A percentile compares a stretch with the other conserved stretches of the same genome.
Evolutionary conservation across 208 protist genomes (phyloP).

Genomic region (Leishmania gerbilli): DNA sequence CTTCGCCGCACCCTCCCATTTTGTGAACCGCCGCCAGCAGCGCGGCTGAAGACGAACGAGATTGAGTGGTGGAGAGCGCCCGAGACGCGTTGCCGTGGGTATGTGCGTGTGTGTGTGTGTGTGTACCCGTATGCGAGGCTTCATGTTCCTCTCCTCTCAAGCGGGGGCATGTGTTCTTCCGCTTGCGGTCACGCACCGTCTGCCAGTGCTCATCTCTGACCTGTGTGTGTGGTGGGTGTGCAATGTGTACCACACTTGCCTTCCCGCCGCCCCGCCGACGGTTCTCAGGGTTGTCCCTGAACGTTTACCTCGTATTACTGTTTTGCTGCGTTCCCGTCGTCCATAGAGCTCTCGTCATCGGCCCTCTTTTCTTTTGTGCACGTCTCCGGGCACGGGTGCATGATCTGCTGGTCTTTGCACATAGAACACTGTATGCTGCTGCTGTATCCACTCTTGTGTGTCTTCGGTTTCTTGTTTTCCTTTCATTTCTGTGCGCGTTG

Average conservation of each 20-base stretch:
- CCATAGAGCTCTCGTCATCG: background rate
- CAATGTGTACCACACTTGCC: background rate
- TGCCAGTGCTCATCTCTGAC: background rate
- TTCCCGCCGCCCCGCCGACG: background rate
- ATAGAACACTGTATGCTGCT: background rate
- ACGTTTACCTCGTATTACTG: background rate
- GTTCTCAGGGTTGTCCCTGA: background rate
- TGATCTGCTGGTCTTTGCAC: background rate
- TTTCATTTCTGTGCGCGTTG: background rate
- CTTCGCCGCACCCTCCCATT: constrained; percentile 7
- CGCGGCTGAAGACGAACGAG: background rate
- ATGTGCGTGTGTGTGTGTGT: background rate
- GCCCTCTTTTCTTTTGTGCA: background rate
- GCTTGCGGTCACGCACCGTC: background rate
- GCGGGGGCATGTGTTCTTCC: background rate
- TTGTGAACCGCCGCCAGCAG: constrained; percentile 10
- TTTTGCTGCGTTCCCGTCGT: background rate
- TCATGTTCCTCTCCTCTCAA: background rate
- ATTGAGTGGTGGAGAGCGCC: background rate
- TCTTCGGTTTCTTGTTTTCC: background rate
- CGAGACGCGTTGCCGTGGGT: background rate
- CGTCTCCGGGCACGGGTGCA: background rate
- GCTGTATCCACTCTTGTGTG: background rate
- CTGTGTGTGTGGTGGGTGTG: background rate
- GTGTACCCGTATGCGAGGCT: background rate